These are phyloP conservation scores for Morella rubra DNA, from an alignment of 306 rosid genomes.

Conservation along the genomic window DNA sequence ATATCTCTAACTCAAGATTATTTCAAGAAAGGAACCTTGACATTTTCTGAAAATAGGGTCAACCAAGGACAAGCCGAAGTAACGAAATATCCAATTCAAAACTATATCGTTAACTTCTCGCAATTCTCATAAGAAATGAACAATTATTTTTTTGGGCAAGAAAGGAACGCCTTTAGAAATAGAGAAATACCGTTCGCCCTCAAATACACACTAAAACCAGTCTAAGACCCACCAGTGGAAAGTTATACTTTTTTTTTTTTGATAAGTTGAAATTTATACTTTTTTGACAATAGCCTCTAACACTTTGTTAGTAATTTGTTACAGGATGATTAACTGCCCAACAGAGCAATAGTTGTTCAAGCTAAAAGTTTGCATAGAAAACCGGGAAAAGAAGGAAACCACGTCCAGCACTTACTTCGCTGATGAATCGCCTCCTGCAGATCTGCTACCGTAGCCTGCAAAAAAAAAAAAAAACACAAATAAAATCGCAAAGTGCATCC, in stretches of 20 bases:
- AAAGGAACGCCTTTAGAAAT: neutral
- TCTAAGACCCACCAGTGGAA: neutral
- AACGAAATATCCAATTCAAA: neutral
- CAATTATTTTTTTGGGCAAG: too few relatives aligned
- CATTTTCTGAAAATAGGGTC: neutral
- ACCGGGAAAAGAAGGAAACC: conserved; percentile 5
- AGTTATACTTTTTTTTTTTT: neutral
- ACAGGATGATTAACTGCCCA: neutral
- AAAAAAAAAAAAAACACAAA: conserved; percentile 19
- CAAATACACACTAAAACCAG: neutral
- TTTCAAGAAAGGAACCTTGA: conserved; percentile 24
- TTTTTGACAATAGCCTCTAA: too few relatives aligned
- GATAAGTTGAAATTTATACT: neutral
- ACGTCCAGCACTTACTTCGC: conserved; percentile 60
- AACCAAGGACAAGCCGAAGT: neutral
- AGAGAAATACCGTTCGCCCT: neutral
- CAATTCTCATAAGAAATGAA: neutral
- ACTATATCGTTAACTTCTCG: neutral
- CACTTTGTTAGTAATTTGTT: neutral
- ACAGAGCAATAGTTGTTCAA: neutral
- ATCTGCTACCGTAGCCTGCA: conserved; percentile 92
- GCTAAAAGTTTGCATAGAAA: conserved; percentile 6
- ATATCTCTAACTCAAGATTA: neutral
- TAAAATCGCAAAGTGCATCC: conserved; percentile 19
- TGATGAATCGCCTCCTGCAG: conserved; percentile 81